phyloP scores from a whole-genome alignment of 139 green algal genomes.

The Marvania coccoides region DNA sequence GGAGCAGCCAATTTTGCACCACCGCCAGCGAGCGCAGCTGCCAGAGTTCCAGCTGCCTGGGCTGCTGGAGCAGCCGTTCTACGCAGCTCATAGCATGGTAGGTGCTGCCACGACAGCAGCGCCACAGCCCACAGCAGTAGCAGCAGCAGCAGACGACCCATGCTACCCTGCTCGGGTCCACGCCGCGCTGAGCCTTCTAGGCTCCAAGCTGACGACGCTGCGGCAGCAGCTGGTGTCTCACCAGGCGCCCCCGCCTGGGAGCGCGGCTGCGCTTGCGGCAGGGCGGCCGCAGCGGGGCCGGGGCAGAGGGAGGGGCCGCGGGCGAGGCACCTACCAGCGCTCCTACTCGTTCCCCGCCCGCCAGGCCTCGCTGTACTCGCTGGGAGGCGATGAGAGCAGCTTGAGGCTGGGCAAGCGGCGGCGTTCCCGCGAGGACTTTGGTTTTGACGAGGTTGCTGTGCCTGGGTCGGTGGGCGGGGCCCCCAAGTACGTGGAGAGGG shows the following conservation, averaged over 20 bases:
- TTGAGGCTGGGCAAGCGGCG: conserved; percentile 5
- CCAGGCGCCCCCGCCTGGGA: not conserved
- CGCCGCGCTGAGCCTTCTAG: conserved; percentile 22
- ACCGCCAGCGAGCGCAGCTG: not conserved
- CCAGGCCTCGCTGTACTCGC: conserved; percentile 6
- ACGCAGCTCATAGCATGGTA: conserved; percentile 6
- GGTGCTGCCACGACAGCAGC: not conserved
- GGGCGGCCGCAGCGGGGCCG: not conserved
- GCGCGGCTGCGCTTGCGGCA: not conserved
- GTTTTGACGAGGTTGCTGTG: conserved; percentile 23
- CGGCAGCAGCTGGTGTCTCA: conserved; percentile 7
- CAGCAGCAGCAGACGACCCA: conserved; percentile 3
- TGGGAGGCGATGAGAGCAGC: not conserved
- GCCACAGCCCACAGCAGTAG: not conserved
- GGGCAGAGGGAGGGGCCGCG: not conserved
- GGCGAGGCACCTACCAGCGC: not conserved
- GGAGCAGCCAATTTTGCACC: not conserved
- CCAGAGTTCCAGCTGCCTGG: not conserved
- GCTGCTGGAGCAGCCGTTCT: conserved; percentile 30
- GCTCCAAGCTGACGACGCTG: conserved; percentile 13
- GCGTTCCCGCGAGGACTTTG: conserved; percentile 10
- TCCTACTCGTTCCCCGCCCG: not conserved
- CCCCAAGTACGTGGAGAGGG: conserved; percentile 42
- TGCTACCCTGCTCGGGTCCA: conserved; percentile 21
- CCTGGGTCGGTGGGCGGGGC: conserved; percentile 1